Base-by-base conservation (phyloP, 2,329 filamentous ascomycete genomes). In the Cadophora gregata region DNA sequence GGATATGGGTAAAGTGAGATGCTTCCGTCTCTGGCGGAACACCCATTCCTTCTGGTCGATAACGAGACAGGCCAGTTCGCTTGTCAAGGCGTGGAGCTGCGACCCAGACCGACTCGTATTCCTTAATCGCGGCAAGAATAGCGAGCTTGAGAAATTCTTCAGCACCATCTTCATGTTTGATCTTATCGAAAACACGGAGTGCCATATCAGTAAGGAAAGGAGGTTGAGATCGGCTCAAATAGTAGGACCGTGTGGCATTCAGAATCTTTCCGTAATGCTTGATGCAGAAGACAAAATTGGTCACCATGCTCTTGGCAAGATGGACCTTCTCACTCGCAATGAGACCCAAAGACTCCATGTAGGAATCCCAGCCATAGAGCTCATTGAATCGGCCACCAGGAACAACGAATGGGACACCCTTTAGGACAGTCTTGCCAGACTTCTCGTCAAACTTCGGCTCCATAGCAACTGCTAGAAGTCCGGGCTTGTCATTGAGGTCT, bases 161-260 rank as follows among this genome's bases (percentile, higher is more conserved):
- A 1, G 93, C 88, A 59, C 88, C 92, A 21, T 59, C 47, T 42
- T 70, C 66, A 45, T 69, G 89, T 81, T 93, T 93, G 79, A 97
- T 98, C 76, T 91, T 91, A 75, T 97, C 93, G 77, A 96, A 98
- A 50, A 97, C 93, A 64, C 93, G 90, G 59, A 98, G 84, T 12
- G 95, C 92, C 93, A 99, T 97, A 79, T 99, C 96, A 1, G 96
- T 99, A 65, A 99, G 82, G 81, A 99, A 98, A 0, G 96, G 96
- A 1, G 96, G 96, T 79, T 99, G 96, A 1, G 96, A 97, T 66
- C 96, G 90, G 70, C 88, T 91, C 19, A 99, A 88, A 77, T 99
- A 99, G 83, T 99, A 99, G 1, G 94, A 94, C 42, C 96, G 88
- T 65, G 96, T 99, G 61, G 96, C 96, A 79, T 99, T 99, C 71